Evolutionary conservation across 306 rosid species (phyloP).

Genomic region (Gynostemma pentaphyllum): DNA sequence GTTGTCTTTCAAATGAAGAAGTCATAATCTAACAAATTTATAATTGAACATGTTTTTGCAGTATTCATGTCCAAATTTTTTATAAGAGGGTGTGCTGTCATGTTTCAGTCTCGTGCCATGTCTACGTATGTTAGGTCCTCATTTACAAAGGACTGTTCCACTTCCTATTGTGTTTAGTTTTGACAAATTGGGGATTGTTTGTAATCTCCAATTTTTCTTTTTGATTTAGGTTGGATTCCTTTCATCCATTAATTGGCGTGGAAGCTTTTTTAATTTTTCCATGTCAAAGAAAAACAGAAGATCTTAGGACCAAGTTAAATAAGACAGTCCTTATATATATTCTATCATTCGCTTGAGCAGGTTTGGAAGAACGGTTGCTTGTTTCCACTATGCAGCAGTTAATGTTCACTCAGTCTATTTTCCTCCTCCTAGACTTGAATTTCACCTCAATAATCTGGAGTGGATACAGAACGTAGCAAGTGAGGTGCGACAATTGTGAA

Average conservation of each 20-base stretch:
- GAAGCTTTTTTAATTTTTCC: background rate
- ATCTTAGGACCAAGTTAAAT: background rate
- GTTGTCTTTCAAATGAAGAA: too few species aligned
- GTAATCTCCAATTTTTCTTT: background rate
- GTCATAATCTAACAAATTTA: too few species aligned
- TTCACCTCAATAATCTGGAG: slow-evolving; percentile 51
- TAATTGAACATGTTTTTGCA: too few species aligned
- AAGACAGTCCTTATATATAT: background rate
- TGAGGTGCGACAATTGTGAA: slow-evolving; percentile 34
- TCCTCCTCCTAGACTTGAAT: slow-evolving; percentile 64
- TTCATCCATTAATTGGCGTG: background rate
- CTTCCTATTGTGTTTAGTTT: background rate
- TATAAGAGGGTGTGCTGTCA: too few species aligned
- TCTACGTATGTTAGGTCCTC: too few species aligned
- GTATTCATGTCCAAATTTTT: too few species aligned
- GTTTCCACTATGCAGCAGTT: slow-evolving; percentile 91
- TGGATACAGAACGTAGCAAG: slow-evolving; percentile 73
- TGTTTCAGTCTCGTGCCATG: too few species aligned
- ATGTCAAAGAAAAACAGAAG: background rate
- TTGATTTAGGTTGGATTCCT: background rate
- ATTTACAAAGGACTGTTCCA: background rate
- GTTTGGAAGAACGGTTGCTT: slow-evolving; percentile 93
- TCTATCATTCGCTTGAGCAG: slow-evolving; percentile 28
- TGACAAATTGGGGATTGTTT: background rate
- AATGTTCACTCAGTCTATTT: slow-evolving; percentile 78